These are phyloP conservation scores for Termitomyces sp. DNA, from an alignment of 768 basidiomycete genomes.

Conservation along the genomic window DNA sequence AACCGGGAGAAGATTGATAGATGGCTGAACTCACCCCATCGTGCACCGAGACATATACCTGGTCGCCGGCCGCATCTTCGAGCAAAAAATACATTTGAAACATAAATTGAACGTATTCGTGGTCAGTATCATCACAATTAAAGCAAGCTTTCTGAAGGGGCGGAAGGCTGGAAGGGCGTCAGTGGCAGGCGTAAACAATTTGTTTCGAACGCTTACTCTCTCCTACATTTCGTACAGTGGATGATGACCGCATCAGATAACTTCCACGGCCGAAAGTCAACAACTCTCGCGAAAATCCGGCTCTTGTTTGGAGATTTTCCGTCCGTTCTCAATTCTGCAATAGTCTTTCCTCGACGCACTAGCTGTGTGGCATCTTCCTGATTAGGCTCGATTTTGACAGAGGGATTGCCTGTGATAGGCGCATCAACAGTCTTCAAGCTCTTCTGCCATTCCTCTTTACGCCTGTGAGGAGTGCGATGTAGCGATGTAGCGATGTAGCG, in stretches of 20 bases:
- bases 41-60: constrained; percentile 47
- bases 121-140: constrained; percentile 52
- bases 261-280: constrained; percentile 56
- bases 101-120: constrained; percentile 45
- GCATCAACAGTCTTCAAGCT: constrained; percentile 2
- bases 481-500: not conserved
- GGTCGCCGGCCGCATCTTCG: constrained; percentile 45
- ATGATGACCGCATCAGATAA: constrained; percentile 47
- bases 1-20: not conserved
- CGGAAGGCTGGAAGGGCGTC: constrained; percentile 38
- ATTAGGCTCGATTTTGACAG: not conserved
- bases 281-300: constrained; percentile 45
- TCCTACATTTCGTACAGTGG: constrained; percentile 52
- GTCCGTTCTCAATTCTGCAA: constrained; percentile 35
- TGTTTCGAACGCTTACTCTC: constrained; percentile 37
- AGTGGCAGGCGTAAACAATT: not conserved
- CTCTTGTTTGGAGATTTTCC: constrained; percentile 37
- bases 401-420: not conserved
- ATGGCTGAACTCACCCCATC: constrained; percentile 35
- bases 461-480: constrained; percentile 19
- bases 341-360: constrained; percentile 23
- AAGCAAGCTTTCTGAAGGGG: constrained; percentile 42
- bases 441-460: constrained; percentile 28
- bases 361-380: not conserved
- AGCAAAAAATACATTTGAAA: constrained; percentile 52